A percentile compares a stretch with the other conserved stretches of the same genome.
phyloP scores from a whole-genome alignment of 176 grass and related monocot species.

The Secale cereale region DNA sequence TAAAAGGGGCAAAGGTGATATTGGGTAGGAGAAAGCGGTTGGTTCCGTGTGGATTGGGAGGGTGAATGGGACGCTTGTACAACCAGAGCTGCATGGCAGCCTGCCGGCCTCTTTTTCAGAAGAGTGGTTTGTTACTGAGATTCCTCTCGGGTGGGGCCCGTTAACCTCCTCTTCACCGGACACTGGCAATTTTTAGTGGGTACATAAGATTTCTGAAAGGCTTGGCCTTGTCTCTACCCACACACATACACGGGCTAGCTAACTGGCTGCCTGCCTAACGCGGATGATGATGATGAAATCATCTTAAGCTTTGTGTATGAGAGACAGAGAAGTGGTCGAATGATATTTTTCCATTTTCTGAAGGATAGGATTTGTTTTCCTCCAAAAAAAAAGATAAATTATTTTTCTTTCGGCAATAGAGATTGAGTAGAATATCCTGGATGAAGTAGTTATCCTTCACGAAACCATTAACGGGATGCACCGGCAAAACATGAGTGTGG shows the following conservation, averaged over 20 bases:
- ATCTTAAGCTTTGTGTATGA: no score
- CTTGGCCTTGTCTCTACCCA: background rate
- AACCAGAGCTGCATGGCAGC: constrained; percentile 6
- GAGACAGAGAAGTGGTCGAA: no score
- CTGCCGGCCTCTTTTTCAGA: constrained; percentile 13
- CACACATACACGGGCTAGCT: background rate
- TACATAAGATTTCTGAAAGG: constrained; percentile 47
- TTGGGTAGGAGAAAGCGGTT: constrained; percentile 45
- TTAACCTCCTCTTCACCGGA: background rate
- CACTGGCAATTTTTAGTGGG: constrained; percentile 36
- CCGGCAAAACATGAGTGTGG: no score
- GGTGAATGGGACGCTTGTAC: constrained; percentile 24
- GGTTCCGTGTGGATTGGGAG: constrained; percentile 34
- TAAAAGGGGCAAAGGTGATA: constrained; percentile 37
- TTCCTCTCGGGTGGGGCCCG: constrained; percentile 46
- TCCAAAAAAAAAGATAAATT: no score
- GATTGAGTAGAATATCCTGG: no score
- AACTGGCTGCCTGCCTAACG: no score
- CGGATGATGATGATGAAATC: no score
- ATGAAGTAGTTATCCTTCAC: no score
- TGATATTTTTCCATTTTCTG: no score
- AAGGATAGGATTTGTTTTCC: no score
- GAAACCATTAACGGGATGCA: no score
- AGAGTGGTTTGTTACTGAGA: constrained; percentile 69
- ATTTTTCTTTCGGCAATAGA: no score